These are phyloP conservation scores for Austroboletus rostrupii DNA, from an alignment of 1,284 basidiomycete genomes.

Conservation along the genomic window DNA sequence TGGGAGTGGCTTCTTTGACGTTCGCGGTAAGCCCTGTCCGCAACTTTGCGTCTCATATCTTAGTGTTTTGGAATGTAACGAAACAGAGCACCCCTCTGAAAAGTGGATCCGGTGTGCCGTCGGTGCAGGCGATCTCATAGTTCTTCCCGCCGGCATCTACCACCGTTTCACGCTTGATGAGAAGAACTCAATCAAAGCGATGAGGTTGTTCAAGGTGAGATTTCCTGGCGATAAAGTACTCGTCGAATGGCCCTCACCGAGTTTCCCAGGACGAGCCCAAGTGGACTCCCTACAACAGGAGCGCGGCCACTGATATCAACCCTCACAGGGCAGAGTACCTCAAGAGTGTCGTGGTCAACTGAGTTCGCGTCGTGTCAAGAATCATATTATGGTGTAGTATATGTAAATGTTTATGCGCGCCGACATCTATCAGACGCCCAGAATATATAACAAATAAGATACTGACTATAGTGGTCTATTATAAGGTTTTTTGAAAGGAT, in stretches of 20 bases:
- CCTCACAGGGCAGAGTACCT: constrained; percentile 63
- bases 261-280: constrained; percentile 75
- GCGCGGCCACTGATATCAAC: constrained; percentile 58
- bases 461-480: constrained; percentile 2
- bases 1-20: constrained; percentile 84
- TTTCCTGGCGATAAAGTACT: background rate
- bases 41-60: background rate
- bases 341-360: constrained; percentile 37
- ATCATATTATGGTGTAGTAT: no score
- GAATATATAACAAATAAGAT: constrained; percentile 16
- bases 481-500: background rate
- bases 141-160: constrained; percentile 77
- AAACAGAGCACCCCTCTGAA: constrained; percentile 50
- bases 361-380: background rate
- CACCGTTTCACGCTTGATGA: constrained; percentile 83
- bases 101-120: constrained; percentile 74
- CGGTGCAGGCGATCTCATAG: constrained; percentile 66
- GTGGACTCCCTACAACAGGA: constrained; percentile 75
- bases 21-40: constrained; percentile 53
- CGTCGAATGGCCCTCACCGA: background rate
- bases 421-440: background rate
- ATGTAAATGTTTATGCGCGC: background rate
- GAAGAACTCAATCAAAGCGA: constrained; percentile 61
- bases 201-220: constrained; percentile 74
- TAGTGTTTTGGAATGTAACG: no score